Base-by-base conservation (phyloP, 345 rosid species). In the Melaleuca quinquenervia region DNA sequence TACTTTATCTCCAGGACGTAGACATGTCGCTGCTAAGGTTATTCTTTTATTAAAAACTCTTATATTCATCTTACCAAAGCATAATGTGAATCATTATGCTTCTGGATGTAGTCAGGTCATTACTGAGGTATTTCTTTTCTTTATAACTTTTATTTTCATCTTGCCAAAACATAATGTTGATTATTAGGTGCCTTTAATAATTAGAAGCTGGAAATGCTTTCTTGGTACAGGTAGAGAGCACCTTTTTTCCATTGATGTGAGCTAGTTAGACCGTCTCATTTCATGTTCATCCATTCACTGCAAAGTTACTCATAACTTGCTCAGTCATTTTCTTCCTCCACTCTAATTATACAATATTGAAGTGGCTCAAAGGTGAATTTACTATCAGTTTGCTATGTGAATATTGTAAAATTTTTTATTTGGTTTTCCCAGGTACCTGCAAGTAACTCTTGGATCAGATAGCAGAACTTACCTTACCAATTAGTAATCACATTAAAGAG, bases 1-100 rank as follows among this genome's bases (percentile, higher is more conserved):
- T 84, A 94, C 95, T 78, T 89, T 96, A 88, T 96, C 99, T 76
- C 98, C 98, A 29, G 98, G 99, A n/a, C 98, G 95, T 85, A 92
- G 94, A 88, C 96, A 96, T 90, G 95, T 96, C 85, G 86, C 96
- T 83, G 83, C 93, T 54, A 94, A 95, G 92, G 98, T 95, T 89
- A 86, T 44, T 51, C 24, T 29, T 52, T 56, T 36, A 56, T 80
- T 27, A 41, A 50, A 29, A 62, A 50, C 27, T 83, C 83, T 84
- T 84, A 53, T 82, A 83, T 55, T 48, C 49, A 83, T 60, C 60
- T 60, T 36, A 36, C 10, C 26, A 26, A n/a, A 16, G 64, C 48
- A 36, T 41, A 70, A 70, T 70, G 48, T 70, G 14, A 64, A 60
- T 50, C 24, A 64, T 29, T n/a, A 26, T 50, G 83, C 83, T 85